Evolutionary conservation across 257 asterid genomes (phyloP), one percentile per base, ranked within the genome.

Genomic region (Solanum ossicruentum): DNA sequence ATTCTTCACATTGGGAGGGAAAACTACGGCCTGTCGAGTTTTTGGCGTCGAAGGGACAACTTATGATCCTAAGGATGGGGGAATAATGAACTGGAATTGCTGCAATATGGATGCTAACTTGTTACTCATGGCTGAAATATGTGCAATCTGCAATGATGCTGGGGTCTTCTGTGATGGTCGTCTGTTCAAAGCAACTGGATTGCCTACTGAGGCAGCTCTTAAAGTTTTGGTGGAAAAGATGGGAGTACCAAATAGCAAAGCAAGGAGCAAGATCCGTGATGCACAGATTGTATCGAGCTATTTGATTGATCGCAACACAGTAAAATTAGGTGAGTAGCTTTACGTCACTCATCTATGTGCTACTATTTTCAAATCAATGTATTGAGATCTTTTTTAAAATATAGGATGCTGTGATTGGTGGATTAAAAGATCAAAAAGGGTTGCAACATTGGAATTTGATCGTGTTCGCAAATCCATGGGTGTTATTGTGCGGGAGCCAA

Each of bases 121-220:
- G 91, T 90, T 87, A 86, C 79, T 92, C 3, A 63, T 93, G 79
- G 98, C 96, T 65, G 94, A 95, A 86, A 92, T 95, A 83, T 92
- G 93, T 86, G 96, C 98, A 18, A 83, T 95, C 57, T 95, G 98
- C 87, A 95, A 93, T 80, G 98, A 95, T 84, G 95, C 98, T 61
- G 97, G 97, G 67, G 83, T 95, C 72, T 90, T 69, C 84, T 86
- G 88, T 43, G 97, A 91, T 86, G 94, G 93, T 20, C 94, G 91
- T 56, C 86, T 89, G 54, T 91, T 92, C 82, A 90, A 93, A 88
- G 95, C 93, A 47, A 93, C 93, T 5, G 98, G 98, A 58, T 73
- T 95, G 86, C 98, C 98, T 12, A 95, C 98, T 54, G 98, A 95
- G 86, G 98, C 98, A 60, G 98, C 98, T 84, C 98, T 95, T 11